Evolutionary conservation across 2,329 filamentous ascomycete genomes (phyloP), one percentile per base, ranked within the genome.

Genomic region (Penicillium sp.): DNA sequence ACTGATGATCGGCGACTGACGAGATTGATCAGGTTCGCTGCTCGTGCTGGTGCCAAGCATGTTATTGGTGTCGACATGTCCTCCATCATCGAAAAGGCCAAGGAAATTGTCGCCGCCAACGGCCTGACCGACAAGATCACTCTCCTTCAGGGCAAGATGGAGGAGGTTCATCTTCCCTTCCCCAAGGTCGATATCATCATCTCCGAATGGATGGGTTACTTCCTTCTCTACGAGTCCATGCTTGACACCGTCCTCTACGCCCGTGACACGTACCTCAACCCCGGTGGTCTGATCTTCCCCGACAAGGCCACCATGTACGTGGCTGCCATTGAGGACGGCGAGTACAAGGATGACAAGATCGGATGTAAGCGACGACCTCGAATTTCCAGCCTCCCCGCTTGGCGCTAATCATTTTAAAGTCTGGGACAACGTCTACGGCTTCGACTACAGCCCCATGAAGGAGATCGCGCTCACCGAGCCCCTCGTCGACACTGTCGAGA

Each of bases 171-270:
- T 68, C 81, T 99, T 57, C 94, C 94, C 18, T 96, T 88, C 76
- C 88, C 90, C 68, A 89, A 97, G 77, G 94, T 99, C 61, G 94
- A 99, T 70, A 99, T 99, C 72, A 99, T 99, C 77, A 95, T 99
- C 73, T 97, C 92, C 2, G 94, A 99, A 80, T 99, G 94, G 94
- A 99, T 99, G 94, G 94, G 94, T 30, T 99, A 99, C 79, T 97
- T 97, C 80, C 79, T 99, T 47, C 85, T 99, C 55, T 99, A 99
- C 77, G 94, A 99, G 84, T 89, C 84, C 83, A 99, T 99, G 94
- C 77, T 99, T 69, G 94, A 99, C 78, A 99, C 94, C 28, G 94
- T 99, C 45, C 83, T 99, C 53, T 97, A 96, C 71, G 94, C 94
- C 24, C 87, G 94, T 65, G 94, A 99, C 81, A 88, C 82, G 72